Evolutionary conservation across 148 eudicot genomes (phyloP).

Genomic region (Cornus kousa): DNA sequence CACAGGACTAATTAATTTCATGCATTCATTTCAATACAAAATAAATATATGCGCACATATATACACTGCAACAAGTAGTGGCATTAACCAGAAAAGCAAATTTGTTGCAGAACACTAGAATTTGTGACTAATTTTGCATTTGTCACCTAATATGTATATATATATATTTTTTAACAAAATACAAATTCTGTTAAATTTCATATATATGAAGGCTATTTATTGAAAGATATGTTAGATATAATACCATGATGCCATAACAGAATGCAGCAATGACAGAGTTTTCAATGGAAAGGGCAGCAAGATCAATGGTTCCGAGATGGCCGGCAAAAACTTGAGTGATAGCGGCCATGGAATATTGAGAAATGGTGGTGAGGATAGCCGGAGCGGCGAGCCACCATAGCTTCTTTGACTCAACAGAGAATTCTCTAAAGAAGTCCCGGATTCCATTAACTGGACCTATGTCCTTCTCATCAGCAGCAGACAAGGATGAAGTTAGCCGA

Average conservation of each 20-base stretch:
- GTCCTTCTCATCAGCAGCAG: conserved; percentile 4
- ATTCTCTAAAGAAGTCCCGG: conserved; percentile 7
- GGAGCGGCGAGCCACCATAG: conserved; percentile 41
- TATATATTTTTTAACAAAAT: too few species aligned
- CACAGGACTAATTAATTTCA: too few species aligned
- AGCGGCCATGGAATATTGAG: conserved; percentile 34
- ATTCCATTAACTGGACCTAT: conserved; percentile 9
- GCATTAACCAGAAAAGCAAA: too few species aligned
- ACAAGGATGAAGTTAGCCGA: conserved; percentile 4
- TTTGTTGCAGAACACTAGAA: too few species aligned
- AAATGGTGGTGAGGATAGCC: conserved; percentile 34
- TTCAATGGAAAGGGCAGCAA: conserved; percentile 38
- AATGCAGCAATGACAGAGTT: conserved; percentile 32
- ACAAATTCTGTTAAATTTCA: too few species aligned
- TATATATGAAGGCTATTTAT: too few species aligned
- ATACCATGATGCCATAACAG: conserved; percentile 31
- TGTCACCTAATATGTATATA: too few species aligned
- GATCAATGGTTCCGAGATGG: conserved; percentile 34
- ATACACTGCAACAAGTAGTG: too few species aligned
- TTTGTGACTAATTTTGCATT: too few species aligned
- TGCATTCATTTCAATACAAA: neutral
- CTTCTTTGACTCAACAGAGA: conserved; percentile 22
- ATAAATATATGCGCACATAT: neutral
- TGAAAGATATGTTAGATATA: neutral
- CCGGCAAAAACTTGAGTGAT: conserved; percentile 36